phyloP scores from a whole-genome alignment of 352 stramenopile genomes.

The Phytophthora meadii region DNA sequence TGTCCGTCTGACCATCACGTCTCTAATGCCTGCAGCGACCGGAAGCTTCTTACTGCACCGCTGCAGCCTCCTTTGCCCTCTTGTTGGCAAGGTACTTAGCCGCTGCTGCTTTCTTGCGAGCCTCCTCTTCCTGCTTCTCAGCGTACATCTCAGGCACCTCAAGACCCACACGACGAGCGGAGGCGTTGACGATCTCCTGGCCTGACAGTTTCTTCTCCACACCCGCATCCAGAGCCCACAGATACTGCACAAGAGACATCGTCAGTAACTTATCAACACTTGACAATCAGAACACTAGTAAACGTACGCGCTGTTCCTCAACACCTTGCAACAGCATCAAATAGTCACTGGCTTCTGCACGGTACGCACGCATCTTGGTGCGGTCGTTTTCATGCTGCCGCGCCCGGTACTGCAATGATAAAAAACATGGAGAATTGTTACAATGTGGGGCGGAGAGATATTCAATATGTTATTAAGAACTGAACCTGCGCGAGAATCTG shows the following conservation, averaged over 20 bases:
- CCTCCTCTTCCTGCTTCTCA: conserved; percentile 54
- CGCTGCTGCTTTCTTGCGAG: conserved; percentile 43
- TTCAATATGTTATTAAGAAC: too few species aligned
- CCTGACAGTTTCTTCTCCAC: conserved; percentile 70
- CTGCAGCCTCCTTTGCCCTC: conserved; percentile 44
- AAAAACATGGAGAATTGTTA: conserved; percentile 13
- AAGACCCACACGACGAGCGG: conserved; percentile 77
- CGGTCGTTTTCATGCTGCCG: conserved; percentile 80
- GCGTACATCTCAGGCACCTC: conserved; percentile 80
- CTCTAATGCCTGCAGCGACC: not conserved
- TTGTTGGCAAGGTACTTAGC: conserved; percentile 70
- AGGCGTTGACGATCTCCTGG: conserved; percentile 80
- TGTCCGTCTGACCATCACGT: not conserved
- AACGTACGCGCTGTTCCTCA: conserved; percentile 73
- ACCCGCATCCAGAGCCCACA: conserved; percentile 81
- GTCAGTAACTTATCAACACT: conserved; percentile 12
- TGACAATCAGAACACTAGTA: conserved; percentile 3
- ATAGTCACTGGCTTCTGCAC: conserved; percentile 75
- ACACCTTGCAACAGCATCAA: conserved; percentile 74
- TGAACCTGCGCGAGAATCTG: conserved; percentile 75
- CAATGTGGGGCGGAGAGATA: not conserved
- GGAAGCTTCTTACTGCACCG: conserved; percentile 12
- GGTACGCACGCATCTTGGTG: conserved; percentile 72
- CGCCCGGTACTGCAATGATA: conserved; percentile 59
- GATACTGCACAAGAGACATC: conserved; percentile 39